phyloP scores from a whole-genome alignment of 176 grass and related monocot genomes.

The Neostapfia colusana region DNA sequence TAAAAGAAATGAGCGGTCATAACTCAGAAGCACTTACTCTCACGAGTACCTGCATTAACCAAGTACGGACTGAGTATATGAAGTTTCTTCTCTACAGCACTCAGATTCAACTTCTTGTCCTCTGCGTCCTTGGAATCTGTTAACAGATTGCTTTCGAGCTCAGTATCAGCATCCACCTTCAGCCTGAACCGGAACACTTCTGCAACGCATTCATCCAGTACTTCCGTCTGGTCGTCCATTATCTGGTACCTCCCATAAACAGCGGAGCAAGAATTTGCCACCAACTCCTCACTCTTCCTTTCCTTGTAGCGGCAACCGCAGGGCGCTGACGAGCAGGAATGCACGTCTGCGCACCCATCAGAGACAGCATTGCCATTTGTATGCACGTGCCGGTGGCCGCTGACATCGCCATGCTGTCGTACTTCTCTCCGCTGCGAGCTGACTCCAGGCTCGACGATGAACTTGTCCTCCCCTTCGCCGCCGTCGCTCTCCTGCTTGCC shows the following conservation, averaged over 20 bases:
- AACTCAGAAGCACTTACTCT: slow-evolving; percentile 42
- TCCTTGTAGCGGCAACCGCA: slow-evolving; percentile 50
- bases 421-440: slow-evolving; percentile 20
- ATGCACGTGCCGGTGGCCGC: background rate
- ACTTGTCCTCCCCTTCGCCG: slow-evolving; percentile 73
- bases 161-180: slow-evolving; percentile 26
- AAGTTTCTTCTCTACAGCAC: slow-evolving; percentile 55
- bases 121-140: slow-evolving; percentile 39
- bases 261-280: slow-evolving; percentile 45
- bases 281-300: slow-evolving; percentile 30
- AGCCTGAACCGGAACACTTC: slow-evolving; percentile 42
- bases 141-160: slow-evolving; percentile 30
- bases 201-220: slow-evolving; percentile 62
- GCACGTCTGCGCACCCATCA: slow-evolving; percentile 34
- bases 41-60: slow-evolving; percentile 29
- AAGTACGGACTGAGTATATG: slow-evolving; percentile 58
- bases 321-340: slow-evolving; percentile 41
- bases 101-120: slow-evolving; percentile 27
- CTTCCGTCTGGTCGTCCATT: slow-evolving; percentile 78
- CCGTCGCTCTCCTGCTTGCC: slow-evolving; percentile 23
- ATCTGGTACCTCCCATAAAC: slow-evolving; percentile 85
- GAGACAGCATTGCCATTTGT: background rate
- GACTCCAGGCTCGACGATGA: slow-evolving; percentile 45
- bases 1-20: background rate
- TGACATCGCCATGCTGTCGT: background rate